These are phyloP conservation scores for Eutypella sp. DNA, from an alignment of 2,329 filamentous ascomycete genomes.

Conservation along the genomic window DNA sequence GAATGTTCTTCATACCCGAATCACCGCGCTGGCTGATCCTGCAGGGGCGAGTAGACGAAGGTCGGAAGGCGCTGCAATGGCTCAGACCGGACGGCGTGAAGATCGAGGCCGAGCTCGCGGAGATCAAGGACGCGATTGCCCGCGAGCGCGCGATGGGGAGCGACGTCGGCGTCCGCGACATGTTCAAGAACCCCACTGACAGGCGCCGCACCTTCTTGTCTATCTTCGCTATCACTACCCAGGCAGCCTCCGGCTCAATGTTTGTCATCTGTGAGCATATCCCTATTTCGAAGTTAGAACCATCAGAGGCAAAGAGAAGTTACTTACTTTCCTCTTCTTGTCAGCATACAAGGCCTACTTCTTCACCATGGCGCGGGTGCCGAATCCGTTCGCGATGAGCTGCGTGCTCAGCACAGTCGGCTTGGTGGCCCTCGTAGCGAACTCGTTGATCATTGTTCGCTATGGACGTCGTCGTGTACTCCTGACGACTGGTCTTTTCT, in stretches of 20 bases:
- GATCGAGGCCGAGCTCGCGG: slow-evolving; percentile 27
- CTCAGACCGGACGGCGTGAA: slow-evolving; percentile 27
- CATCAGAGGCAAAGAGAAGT: neutral
- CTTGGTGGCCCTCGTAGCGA: slow-evolving; percentile 43
- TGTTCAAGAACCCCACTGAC: slow-evolving; percentile 41
- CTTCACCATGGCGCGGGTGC: slow-evolving; percentile 47
- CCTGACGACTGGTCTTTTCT: slow-evolving; percentile 39
- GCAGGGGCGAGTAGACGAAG: slow-evolving; percentile 24
- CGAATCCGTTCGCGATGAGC: slow-evolving; percentile 45
- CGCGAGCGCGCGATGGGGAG: slow-evolving; percentile 29
- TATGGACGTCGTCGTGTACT: slow-evolving; percentile 45
- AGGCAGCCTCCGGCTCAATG: slow-evolving; percentile 42
- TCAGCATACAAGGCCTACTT: slow-evolving; percentile 48
- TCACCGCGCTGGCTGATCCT: slow-evolving; percentile 27
- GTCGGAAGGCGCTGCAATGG: slow-evolving; percentile 30
- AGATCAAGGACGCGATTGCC: slow-evolving; percentile 30
- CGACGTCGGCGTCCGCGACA: slow-evolving; percentile 33
- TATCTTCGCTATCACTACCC: slow-evolving; percentile 36
- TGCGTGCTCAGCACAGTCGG: slow-evolving; percentile 45
- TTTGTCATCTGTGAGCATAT: slow-evolving; percentile 34
- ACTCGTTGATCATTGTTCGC: slow-evolving; percentile 41
- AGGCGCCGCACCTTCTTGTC: slow-evolving; percentile 37
- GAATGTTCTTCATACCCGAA: slow-evolving; percentile 28
- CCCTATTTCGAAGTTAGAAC: neutral
- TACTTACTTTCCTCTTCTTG: slow-evolving; percentile 6